Conservation (phyloP, 208 protist species). For the Acanthamoeba quina region DNA sequence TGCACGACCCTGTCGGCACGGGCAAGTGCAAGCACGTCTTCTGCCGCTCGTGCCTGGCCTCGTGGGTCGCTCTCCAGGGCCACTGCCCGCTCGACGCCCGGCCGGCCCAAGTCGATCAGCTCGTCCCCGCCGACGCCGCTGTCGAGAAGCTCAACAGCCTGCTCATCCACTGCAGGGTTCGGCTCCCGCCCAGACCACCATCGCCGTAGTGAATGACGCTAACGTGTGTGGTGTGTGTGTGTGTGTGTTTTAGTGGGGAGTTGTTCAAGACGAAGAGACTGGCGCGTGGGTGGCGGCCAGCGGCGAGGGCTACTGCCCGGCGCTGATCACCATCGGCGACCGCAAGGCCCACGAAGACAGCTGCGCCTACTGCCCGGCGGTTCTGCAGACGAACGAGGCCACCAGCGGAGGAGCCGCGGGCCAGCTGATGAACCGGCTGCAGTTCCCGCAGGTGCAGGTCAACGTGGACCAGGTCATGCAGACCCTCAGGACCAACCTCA, state of each 20-base stretch:
- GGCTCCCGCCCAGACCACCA: not conserved
- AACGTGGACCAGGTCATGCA: slow-evolving; percentile 20
- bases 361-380: slow-evolving; percentile 6
- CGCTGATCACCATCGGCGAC: slow-evolving; percentile 40
- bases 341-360: slow-evolving; percentile 29
- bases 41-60: slow-evolving; percentile 38
- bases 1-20: slow-evolving; percentile 4
- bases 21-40: slow-evolving; percentile 56
- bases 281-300: not conserved
- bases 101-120: not conserved
- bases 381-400: no score
- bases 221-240: not conserved
- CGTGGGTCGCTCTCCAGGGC: slow-evolving; percentile 38
- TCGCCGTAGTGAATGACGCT: not conserved
- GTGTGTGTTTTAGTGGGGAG: not conserved
- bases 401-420: not conserved
- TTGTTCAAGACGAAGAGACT: slow-evolving; percentile 3
- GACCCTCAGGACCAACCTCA: not conserved
- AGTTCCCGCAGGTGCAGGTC: not conserved
- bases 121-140: not conserved
- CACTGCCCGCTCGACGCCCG: slow-evolving; percentile 33
- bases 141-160: slow-evolving; percentile 15
- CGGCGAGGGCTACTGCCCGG: not conserved
- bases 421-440: not conserved
- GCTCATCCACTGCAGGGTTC: slow-evolving; percentile 38